These are phyloP conservation scores for Aureobasidium sp. DNA, from an alignment of 2,329 filamentous ascomycete species.

Conservation along the genomic window DNA sequence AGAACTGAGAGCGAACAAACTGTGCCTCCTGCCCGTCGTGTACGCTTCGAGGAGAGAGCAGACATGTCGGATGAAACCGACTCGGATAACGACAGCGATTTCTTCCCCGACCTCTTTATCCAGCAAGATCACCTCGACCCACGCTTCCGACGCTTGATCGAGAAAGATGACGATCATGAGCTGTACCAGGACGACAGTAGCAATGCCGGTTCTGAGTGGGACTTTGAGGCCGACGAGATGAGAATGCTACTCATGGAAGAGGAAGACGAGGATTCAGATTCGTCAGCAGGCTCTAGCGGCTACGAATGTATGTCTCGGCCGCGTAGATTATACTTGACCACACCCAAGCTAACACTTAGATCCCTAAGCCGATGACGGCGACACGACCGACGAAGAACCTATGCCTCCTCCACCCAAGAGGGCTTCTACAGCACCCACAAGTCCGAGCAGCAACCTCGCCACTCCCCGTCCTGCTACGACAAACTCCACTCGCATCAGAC, in stretches of 20 bases:
- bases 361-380: slow-evolving; percentile 28
- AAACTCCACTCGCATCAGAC: slow-evolving; percentile 3
- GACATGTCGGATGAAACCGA: slow-evolving; percentile 25
- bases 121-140: slow-evolving; percentile 24
- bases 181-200: slow-evolving; percentile 23
- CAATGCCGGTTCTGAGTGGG: slow-evolving; percentile 28
- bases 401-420: slow-evolving; percentile 14
- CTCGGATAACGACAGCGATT: slow-evolving; percentile 25
- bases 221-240: slow-evolving; percentile 30
- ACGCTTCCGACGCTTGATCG: slow-evolving; percentile 19
- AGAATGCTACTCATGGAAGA: slow-evolving; percentile 26
- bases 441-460: slow-evolving; percentile 8
- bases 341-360: slow-evolving; percentile 21
- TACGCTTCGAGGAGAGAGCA: slow-evolving; percentile 30
- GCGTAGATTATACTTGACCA: not conserved
- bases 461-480: slow-evolving; percentile 1
- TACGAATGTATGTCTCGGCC: slow-evolving; percentile 26
- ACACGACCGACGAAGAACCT: slow-evolving; percentile 29
- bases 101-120: slow-evolving; percentile 32
- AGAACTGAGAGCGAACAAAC: slow-evolving; percentile 21
- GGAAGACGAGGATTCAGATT: slow-evolving; percentile 27
- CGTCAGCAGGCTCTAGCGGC: slow-evolving; percentile 24
- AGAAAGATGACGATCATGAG: slow-evolving; percentile 24
- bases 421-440: slow-evolving; percentile 8
- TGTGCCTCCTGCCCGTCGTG: slow-evolving; percentile 26